phyloP scores from a whole-genome alignment of 2,329 filamentous ascomycete species.

The Paecilomyces sp. region DNA sequence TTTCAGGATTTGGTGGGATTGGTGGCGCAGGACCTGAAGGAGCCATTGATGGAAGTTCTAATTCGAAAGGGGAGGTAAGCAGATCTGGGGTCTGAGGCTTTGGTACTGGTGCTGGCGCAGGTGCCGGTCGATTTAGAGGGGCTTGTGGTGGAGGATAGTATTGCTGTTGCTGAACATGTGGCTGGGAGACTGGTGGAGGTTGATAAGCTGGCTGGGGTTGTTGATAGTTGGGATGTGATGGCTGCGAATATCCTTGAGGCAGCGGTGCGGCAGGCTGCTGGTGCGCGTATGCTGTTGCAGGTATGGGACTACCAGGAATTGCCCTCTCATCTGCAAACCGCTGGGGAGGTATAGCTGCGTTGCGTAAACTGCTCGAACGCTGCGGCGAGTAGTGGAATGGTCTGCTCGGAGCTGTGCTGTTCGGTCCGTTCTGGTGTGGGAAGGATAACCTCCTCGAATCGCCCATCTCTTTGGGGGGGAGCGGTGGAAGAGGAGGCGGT shows the following conservation, averaged over 20 bases:
- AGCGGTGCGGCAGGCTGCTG: slow-evolving; percentile 4
- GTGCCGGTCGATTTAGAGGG: slow-evolving; percentile 17
- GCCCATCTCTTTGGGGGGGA: slow-evolving; percentile 26
- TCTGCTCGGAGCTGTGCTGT: slow-evolving; percentile 5
- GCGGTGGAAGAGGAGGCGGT: slow-evolving; percentile 29
- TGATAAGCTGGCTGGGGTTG: slow-evolving; percentile 20
- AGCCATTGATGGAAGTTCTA: slow-evolving; percentile 45
- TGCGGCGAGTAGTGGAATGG: slow-evolving; percentile 22
- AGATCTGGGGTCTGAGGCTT: slow-evolving; percentile 45
- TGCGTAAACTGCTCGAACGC: slow-evolving; percentile 16
- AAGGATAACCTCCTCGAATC: slow-evolving; percentile 9
- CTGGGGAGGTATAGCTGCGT: slow-evolving; percentile 1
- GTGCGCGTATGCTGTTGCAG: background rate
- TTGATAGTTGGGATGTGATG: slow-evolving; percentile 15
- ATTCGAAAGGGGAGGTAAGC: slow-evolving; percentile 56
- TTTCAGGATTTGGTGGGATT: slow-evolving; percentile 91
- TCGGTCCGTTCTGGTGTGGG: slow-evolving; percentile 6
- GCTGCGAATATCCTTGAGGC: background rate
- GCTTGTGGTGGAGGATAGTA: slow-evolving; percentile 14
- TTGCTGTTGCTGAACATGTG: slow-evolving; percentile 11
- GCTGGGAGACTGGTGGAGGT: slow-evolving; percentile 9
- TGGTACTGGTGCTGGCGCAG: slow-evolving; percentile 16
- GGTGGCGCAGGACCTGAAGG: slow-evolving; percentile 59
- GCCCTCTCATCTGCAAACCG: background rate
- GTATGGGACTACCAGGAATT: background rate